Evolutionary conservation across 805 yeast species (phyloP).

Genomic region (Suhomyces emberorum): DNA sequence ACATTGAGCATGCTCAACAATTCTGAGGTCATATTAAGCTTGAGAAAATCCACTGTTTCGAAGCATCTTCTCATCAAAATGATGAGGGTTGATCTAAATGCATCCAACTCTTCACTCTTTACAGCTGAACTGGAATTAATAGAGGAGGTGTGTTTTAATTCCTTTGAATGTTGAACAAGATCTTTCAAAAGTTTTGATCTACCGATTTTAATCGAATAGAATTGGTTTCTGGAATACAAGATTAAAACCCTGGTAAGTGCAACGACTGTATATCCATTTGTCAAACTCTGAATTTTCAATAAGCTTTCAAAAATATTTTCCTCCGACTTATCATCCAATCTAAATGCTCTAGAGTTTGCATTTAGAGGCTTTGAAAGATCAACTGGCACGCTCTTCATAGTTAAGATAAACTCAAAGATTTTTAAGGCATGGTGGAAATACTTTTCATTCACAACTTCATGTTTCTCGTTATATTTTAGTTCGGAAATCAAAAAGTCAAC

Average conservation of each 20-base stretch:
- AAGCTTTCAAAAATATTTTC: conserved; percentile 42
- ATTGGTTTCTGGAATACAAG: conserved; percentile 47
- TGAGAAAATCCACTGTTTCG: conserved; percentile 55
- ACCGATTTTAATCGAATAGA: conserved; percentile 38
- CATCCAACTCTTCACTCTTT: conserved; percentile 5
- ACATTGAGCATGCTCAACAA: conserved; percentile 41
- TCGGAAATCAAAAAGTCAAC: conserved; percentile 33
- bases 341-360: not conserved
- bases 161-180: conserved; percentile 43
- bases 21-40: conserved; percentile 49
- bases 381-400: conserved; percentile 49
- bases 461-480: conserved; percentile 13
- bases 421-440: conserved; percentile 62
- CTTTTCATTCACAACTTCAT: conserved; percentile 30
- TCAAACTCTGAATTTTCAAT: conserved; percentile 37
- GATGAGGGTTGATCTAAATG: conserved; percentile 32
- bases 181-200: conserved; percentile 45
- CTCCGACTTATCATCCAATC: conserved; percentile 15
- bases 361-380: conserved; percentile 2
- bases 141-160: not conserved
- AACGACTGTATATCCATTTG: conserved; percentile 46
- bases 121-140: not conserved
- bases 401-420: conserved; percentile 53
- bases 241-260: conserved; percentile 55
- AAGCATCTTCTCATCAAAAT: conserved; percentile 64